These are phyloP conservation scores for Pseudozyma sp. DNA, from an alignment of 1,284 basidiomycete genomes.

Conservation along the genomic window DNA sequence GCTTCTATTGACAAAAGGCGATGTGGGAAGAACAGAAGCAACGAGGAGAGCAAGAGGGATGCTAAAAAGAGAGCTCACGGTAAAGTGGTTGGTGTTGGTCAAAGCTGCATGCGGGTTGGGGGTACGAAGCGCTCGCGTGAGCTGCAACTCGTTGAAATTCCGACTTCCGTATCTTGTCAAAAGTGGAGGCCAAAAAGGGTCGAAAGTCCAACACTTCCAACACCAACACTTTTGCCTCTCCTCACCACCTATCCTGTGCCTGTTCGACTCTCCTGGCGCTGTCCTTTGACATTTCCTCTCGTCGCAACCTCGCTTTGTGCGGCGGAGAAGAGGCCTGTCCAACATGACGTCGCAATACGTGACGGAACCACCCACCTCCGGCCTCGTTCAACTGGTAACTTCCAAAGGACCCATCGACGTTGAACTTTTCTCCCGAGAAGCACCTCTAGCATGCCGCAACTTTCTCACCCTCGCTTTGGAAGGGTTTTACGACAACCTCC, in stretches of 20 bases:
- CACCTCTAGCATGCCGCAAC: constrained; percentile 92
- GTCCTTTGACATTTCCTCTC: too few relatives aligned
- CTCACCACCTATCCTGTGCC: neutral
- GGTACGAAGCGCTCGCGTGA: neutral
- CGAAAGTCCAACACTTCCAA: constrained; percentile 2
- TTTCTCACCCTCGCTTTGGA: constrained; percentile 90
- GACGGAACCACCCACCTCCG: constrained; percentile 76
- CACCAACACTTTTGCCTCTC: constrained; percentile 6
- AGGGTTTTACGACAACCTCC: constrained; percentile 94
- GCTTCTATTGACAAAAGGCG: too few relatives aligned
- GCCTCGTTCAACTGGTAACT: constrained; percentile 87
- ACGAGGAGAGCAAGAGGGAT: neutral
- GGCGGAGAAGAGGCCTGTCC: too few relatives aligned
- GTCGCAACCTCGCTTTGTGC: too few relatives aligned
- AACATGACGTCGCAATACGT: constrained; percentile 59
- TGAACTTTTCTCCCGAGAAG: constrained; percentile 95
- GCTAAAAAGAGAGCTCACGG: neutral
- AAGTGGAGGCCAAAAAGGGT: constrained; percentile 13
- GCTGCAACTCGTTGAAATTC: neutral
- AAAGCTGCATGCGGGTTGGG: too few relatives aligned
- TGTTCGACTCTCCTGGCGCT: neutral
- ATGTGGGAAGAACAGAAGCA: neutral
- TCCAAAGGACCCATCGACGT: constrained; percentile 76
- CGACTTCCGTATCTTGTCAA: constrained; percentile 13
- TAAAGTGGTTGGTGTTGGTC: too few relatives aligned